phyloP scores from a whole-genome alignment of 306 rosid genomes.

The Sesbania bispinosa region DNA sequence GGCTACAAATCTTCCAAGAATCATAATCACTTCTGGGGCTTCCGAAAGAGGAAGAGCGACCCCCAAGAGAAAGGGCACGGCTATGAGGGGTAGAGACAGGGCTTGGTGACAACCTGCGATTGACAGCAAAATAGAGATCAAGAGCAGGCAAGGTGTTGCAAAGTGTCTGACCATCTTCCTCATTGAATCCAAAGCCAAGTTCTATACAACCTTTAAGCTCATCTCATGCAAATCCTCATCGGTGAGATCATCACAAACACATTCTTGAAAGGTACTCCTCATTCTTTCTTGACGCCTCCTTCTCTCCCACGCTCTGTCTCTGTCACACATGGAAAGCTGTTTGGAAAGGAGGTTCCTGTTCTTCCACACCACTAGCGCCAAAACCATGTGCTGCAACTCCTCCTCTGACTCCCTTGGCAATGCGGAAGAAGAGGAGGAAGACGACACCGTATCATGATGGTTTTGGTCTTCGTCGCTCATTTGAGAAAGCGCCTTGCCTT shows the following conservation, averaged over 20 bases:
- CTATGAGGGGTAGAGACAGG: slow-evolving; percentile 76
- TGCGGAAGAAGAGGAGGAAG: not conserved
- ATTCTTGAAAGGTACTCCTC: slow-evolving; percentile 25
- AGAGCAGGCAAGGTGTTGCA: too few species aligned
- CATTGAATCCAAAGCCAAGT: slow-evolving; percentile 90
- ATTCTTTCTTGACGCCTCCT: slow-evolving; percentile 57
- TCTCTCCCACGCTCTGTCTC: slow-evolving; percentile 88
- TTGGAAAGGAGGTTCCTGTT: slow-evolving; percentile 46
- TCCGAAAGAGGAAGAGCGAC: slow-evolving; percentile 48
- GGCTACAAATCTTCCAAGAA: slow-evolving; percentile 82
- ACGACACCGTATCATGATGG: not conserved
- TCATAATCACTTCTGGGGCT: slow-evolving; percentile 70
- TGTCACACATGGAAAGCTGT: slow-evolving; percentile 70
- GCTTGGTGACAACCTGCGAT: slow-evolving; percentile 56
- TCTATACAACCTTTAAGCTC: slow-evolving; percentile 88
- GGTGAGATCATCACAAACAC: slow-evolving; percentile 39
- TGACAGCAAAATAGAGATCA: slow-evolving; percentile 87
- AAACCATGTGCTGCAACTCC: slow-evolving; percentile 50
- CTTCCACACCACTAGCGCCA: slow-evolving; percentile 44
- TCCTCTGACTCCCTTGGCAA: slow-evolving; percentile 32
- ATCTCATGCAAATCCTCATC: slow-evolving; percentile 73
- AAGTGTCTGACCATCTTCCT: slow-evolving; percentile 90
- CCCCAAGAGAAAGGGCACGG: slow-evolving; percentile 44
- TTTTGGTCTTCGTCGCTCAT: too few species aligned
- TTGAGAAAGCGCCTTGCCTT: too few species aligned